Evolutionary conservation across 352 stramenopile species (phyloP).

Genomic region (Globisporangium nodosum): DNA sequence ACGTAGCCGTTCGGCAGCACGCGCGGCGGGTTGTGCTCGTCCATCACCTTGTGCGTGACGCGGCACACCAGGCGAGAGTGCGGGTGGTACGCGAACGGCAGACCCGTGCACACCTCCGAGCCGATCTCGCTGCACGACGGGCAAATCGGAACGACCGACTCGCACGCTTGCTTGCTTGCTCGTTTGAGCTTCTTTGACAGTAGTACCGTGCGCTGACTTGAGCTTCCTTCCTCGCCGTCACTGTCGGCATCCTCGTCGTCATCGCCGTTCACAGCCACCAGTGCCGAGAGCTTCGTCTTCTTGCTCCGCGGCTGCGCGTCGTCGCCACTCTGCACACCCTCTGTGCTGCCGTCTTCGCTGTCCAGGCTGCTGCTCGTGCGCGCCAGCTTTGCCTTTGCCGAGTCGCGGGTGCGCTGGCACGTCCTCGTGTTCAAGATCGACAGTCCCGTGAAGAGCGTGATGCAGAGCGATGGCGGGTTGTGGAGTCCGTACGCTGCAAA

Average conservation of each 20-base stretch:
- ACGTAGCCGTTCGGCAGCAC: slow-evolving; percentile 81
- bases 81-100: slow-evolving; percentile 80
- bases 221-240: slow-evolving; percentile 2
- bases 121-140: slow-evolving; percentile 72
- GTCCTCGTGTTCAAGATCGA: slow-evolving; percentile 73
- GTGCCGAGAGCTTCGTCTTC: slow-evolving; percentile 30
- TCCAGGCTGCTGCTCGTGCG: slow-evolving; percentile 14
- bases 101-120: slow-evolving; percentile 37
- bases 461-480: slow-evolving; percentile 54
- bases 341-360: slow-evolving; percentile 13
- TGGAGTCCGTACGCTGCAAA: slow-evolving; percentile 65
- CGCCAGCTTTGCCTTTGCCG: slow-evolving; percentile 29
- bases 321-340: slow-evolving; percentile 14
- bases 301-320: slow-evolving; percentile 32
- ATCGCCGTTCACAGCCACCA: background rate
- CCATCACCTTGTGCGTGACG: slow-evolving; percentile 73
- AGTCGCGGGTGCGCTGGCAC: slow-evolving; percentile 48
- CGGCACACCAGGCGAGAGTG: slow-evolving; percentile 80
- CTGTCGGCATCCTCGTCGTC: background rate
- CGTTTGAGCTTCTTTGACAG: slow-evolving; percentile 3
- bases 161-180: background rate
- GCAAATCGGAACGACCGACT: slow-evolving; percentile 40
- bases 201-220: background rate
- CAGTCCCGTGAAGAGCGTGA: slow-evolving; percentile 59
- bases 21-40: slow-evolving; percentile 80